Evolutionary conservation across 2,329 filamentous ascomycete species (phyloP).

Genomic region (Bretziella fagacearum): DNA sequence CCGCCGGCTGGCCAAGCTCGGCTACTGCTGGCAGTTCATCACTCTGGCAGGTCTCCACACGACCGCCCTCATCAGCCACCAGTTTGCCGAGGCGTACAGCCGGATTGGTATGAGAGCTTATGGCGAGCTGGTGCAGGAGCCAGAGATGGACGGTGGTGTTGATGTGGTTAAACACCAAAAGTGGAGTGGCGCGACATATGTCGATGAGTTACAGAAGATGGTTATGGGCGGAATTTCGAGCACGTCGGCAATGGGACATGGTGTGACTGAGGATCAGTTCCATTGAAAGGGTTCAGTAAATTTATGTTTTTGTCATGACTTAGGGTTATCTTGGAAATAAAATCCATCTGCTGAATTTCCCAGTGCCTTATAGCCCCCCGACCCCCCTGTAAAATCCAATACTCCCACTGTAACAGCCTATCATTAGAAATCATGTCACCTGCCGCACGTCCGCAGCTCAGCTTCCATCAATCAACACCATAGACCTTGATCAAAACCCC

Average conservation of each 20-base stretch:
- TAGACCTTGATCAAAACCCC: too few species aligned
- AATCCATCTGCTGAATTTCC: background rate
- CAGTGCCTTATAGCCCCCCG: background rate
- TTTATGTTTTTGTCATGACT: background rate
- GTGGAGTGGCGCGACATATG: conserved; percentile 90
- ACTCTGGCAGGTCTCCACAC: conserved; percentile 95
- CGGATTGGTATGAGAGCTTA: conserved; percentile 86
- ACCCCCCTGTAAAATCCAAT: background rate
- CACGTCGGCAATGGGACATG: conserved; percentile 91
- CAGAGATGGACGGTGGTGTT: conserved; percentile 77
- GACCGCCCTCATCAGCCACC: conserved; percentile 78
- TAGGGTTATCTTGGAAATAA: background rate
- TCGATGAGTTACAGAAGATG: conserved; percentile 93
- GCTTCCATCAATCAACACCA: background rate
- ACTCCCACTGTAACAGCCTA: background rate
- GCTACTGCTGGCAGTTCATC: conserved; percentile 99
- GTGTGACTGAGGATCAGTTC: conserved; percentile 97
- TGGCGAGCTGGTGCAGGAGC: conserved; percentile 92
- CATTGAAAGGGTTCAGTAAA: conserved; percentile 25
- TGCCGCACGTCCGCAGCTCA: background rate
- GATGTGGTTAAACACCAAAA: conserved; percentile 99
- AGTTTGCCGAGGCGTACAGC: conserved; percentile 70
- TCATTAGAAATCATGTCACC: background rate
- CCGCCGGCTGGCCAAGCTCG: conserved; percentile 63
- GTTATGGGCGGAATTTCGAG: conserved; percentile 81